Conservation (phyloP, 2,329 filamentous ascomycete species). For the Chaetoscypha palmicola region DNA sequence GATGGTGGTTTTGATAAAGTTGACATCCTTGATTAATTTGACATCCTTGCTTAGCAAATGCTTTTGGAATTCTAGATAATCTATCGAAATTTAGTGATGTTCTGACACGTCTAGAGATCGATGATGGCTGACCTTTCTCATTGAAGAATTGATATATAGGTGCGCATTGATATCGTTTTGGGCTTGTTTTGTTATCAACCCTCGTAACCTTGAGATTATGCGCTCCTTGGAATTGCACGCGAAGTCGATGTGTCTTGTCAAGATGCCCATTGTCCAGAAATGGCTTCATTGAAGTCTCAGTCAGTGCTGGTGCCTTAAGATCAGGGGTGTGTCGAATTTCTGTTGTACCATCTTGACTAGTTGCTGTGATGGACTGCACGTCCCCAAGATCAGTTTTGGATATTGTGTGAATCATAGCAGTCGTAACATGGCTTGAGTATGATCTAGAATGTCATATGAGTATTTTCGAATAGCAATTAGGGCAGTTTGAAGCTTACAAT, state of each 20-base stretch:
- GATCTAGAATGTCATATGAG: constrained; percentile 7
- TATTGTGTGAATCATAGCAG: constrained; percentile 11
- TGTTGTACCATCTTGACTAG: constrained; percentile 12
- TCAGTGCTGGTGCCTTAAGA: constrained; percentile 1
- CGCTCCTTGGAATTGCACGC: constrained; percentile 18
- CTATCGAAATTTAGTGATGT: constrained; percentile 2
- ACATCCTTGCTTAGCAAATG: constrained; percentile 16
- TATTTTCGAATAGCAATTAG: too few relatives aligned
- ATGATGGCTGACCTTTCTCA: constrained; percentile 11
- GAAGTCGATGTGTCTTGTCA: constrained; percentile 13
- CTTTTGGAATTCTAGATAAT: constrained; percentile 17
- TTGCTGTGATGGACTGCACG: constrained; percentile 11
- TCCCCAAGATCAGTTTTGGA: constrained; percentile 14
- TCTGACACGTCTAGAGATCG: too few relatives aligned
- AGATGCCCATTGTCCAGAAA: constrained; percentile 20
- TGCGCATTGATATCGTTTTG: constrained; percentile 5
- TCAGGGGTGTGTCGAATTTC: constrained; percentile 18
- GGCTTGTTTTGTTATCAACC: constrained; percentile 1
- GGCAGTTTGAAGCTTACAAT: constrained; percentile 7
- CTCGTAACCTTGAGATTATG: constrained; percentile 17
- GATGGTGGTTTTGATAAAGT: constrained; percentile 13
- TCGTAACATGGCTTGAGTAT: constrained; percentile 8
- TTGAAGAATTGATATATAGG: constrained; percentile 19
- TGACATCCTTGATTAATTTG: constrained; percentile 10
- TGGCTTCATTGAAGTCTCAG: constrained; percentile 21